Conservation (phyloP, 176 grass and related monocot species). For the Aechmea fasciata region DNA sequence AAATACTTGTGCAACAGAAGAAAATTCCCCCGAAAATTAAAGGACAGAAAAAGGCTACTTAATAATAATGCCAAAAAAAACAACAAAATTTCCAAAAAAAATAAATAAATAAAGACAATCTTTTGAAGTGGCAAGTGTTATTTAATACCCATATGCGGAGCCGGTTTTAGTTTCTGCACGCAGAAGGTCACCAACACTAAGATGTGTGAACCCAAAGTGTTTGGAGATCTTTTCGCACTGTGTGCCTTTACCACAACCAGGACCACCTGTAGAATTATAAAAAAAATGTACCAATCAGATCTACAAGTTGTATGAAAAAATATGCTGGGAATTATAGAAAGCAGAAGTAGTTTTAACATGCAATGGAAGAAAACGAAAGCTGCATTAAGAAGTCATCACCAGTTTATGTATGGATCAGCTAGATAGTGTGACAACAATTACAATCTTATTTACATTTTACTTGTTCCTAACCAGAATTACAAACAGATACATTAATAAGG, state of each 20-base stretch:
- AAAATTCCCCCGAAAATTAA: not conserved
- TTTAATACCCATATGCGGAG: slow-evolving; percentile 40
- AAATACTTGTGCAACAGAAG: not conserved
- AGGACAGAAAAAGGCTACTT: not conserved
- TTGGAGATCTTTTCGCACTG: slow-evolving; percentile 50
- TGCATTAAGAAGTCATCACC: not conserved
- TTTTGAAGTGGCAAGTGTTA: not conserved
- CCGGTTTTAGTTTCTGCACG: slow-evolving; percentile 42
- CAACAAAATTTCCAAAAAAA: not conserved
- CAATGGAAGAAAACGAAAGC: not conserved
- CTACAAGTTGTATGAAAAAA: not conserved
- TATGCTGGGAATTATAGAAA: not conserved
- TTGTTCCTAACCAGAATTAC: not conserved
- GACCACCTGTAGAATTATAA: slow-evolving; percentile 32
- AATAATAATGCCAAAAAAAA: not conserved
- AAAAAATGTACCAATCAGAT: slow-evolving; percentile 9
- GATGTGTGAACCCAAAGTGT: slow-evolving; percentile 58
- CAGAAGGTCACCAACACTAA: slow-evolving; percentile 55
- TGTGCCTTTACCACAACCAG: slow-evolving; percentile 66
- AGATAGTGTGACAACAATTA: not conserved
- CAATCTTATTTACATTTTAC: not conserved
- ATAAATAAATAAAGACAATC: not conserved
- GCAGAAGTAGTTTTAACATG: not conserved
- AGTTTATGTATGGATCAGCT: not conserved
- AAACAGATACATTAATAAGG: not conserved